Percentiles rank a stretch among this genome's conserved stretches.
These are phyloP conservation scores for Alternaria dauci DNA, from an alignment of 2,329 filamentous ascomycete species.

Conservation along the genomic window DNA sequence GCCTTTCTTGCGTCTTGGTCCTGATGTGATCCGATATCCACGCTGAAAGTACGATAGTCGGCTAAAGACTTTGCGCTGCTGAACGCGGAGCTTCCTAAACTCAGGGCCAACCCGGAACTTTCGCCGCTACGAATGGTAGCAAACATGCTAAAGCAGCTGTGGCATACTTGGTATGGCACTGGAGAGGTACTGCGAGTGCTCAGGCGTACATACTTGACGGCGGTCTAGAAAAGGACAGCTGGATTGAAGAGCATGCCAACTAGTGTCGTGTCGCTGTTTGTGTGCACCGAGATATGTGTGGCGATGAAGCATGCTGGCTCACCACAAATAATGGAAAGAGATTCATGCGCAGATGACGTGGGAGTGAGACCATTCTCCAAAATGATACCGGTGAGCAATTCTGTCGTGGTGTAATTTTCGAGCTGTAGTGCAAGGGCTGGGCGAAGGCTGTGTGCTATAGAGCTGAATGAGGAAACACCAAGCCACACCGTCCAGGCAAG, in stretches of 20 bases:
- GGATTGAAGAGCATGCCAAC: slow-evolving; percentile 23
- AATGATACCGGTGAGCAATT: not conserved
- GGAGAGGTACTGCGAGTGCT: slow-evolving; percentile 29
- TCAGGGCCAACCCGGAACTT: slow-evolving; percentile 30
- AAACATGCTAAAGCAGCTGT: slow-evolving; percentile 31
- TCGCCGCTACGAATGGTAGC: no score
- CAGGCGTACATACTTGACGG: slow-evolving; percentile 24
- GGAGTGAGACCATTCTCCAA: no score
- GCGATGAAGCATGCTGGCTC: not conserved
- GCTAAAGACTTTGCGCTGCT: slow-evolving; percentile 28
- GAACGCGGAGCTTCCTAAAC: slow-evolving; percentile 25
- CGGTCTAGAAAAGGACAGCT: slow-evolving; percentile 31
- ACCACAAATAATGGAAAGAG: not conserved
- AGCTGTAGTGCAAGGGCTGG: not conserved
- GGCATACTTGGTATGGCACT: slow-evolving; percentile 32
- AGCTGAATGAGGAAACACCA: slow-evolving; percentile 8
- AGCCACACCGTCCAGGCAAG: not conserved
- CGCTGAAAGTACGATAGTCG: slow-evolving; percentile 13
- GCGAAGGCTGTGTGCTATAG: slow-evolving; percentile 1
- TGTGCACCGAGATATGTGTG: not conserved
- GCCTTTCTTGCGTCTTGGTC: not conserved
- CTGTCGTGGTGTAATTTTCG: not conserved
- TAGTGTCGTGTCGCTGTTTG: not conserved
- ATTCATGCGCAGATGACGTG: not conserved
- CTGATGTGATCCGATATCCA: not conserved